These are phyloP conservation scores for Stylosanthes scabra DNA, from an alignment of 331 rosid species.

Conservation along the genomic window DNA sequence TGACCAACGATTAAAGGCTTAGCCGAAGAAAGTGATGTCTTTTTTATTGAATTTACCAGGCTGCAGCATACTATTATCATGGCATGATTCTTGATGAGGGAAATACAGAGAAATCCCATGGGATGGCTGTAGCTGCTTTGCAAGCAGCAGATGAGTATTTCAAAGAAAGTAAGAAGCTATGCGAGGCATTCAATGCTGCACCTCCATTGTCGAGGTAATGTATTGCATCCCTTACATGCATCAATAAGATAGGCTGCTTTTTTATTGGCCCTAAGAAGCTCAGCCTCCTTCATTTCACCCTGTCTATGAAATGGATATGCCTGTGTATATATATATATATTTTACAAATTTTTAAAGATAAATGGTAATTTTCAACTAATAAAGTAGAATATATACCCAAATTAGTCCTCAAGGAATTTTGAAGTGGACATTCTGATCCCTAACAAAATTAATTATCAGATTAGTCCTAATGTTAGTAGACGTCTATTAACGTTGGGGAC, in stretches of 20 bases:
- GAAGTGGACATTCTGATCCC: too few species aligned
- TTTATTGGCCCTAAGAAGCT: constrained; percentile 2
- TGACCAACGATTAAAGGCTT: not conserved
- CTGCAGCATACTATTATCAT: constrained; percentile 97
- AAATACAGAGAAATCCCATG: constrained; percentile 93
- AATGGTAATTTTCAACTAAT: too few species aligned
- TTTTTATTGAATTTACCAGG: constrained; percentile 55
- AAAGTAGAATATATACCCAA: too few species aligned
- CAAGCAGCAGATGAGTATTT: constrained; percentile 97
- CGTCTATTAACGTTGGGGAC: too few species aligned
- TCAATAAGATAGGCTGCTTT: constrained; percentile 20
- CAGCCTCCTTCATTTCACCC: constrained; percentile 19
- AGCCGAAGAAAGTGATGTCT: constrained; percentile 17
- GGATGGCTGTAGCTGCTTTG: constrained; percentile 97
- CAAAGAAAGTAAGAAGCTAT: constrained; percentile 92
- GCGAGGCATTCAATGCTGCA: constrained; percentile 80
- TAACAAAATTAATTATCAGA: too few species aligned
- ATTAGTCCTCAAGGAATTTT: too few species aligned
- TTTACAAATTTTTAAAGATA: too few species aligned
- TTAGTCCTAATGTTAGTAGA: too few species aligned
- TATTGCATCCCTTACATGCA: constrained; percentile 19
- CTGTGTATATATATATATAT: too few species aligned
- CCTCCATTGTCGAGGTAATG: constrained; percentile 82
- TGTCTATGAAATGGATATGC: not conserved
- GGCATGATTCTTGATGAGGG: constrained; percentile 99